Evolutionary conservation across 2,329 filamentous ascomycete genomes (phyloP).

Genomic region (Ceratocystis ficicola): DNA sequence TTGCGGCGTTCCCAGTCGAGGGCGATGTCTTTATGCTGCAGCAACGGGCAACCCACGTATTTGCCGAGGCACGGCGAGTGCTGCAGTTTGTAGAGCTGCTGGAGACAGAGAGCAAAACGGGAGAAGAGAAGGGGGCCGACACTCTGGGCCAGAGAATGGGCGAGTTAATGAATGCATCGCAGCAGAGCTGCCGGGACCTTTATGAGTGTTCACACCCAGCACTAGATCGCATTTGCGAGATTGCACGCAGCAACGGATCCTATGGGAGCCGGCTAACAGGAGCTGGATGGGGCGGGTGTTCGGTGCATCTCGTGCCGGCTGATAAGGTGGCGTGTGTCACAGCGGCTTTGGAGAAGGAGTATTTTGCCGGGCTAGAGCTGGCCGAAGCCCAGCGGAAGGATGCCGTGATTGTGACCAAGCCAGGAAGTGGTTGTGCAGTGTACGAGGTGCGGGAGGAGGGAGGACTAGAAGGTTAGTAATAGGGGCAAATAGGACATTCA

Average conservation of each 20-base stretch:
- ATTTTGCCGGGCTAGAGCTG: conserved; percentile 52
- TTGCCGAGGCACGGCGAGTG: conserved; percentile 76
- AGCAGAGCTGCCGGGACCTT: conserved; percentile 70
- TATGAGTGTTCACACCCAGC: conserved; percentile 91
- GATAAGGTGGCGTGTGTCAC: conserved; percentile 69
- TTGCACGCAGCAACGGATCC: conserved; percentile 65
- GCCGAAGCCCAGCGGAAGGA: conserved; percentile 53
- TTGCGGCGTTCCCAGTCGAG: conserved; percentile 78
- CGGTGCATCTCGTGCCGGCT: conserved; percentile 79
- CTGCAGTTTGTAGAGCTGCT: conserved; percentile 71
- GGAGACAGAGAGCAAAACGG: conserved; percentile 29
- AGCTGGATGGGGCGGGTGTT: conserved; percentile 94
- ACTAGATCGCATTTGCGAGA: conserved; percentile 74
- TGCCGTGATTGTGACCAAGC: conserved; percentile 81
- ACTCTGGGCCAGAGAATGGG: conserved; percentile 53
- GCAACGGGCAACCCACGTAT: conserved; percentile 82
- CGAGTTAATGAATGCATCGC: conserved; percentile 75
- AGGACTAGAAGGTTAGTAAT: neutral
- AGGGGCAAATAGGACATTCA: neutral
- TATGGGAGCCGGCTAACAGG: conserved; percentile 82
- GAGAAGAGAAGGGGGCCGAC: conserved; percentile 19
- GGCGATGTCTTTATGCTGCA: conserved; percentile 78
- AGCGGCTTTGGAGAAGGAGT: conserved; percentile 64
- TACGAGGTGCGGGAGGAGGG: conserved; percentile 1
- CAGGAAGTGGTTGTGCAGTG: conserved; percentile 53